Base-by-base conservation (phyloP, 805 yeast species). In the Cyberlindnera galapagoensis region DNA sequence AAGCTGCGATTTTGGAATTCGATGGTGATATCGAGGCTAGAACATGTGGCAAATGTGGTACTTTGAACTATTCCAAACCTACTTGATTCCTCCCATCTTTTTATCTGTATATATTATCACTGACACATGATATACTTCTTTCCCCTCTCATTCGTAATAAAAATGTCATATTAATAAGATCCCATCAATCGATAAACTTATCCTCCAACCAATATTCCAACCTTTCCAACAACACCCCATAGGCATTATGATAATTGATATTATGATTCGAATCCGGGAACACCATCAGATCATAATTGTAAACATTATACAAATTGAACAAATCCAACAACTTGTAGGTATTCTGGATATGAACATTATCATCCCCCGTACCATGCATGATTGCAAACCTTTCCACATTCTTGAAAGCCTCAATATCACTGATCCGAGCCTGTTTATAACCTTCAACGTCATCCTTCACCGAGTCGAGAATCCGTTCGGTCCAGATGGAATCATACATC, bases 251-350 rank as follows among this genome's bases (percentile, higher is more conserved):
- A 53, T 67, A 76, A 31, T 57, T 58, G 27, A 92, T 90, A 28
- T 79, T 67, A 55, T 92, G 98, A 51, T 88, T 90, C 16, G 94
- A 82, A 55, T 92, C 98, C 0, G 98, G 97, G 60, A 80, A 92
- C 10, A 87, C 70, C 45, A 79, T 87, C 62, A 87, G 66, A 49
- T 92, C 98, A 51, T 77, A 92, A 51, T 83, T 83, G 36, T 73
- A 77, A n/a, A 81, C 70, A 18, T 53, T 52, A 7, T 53, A 49
- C 4, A 56, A 17, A 47, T 80, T 72, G 35, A 83, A 65, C 17
- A 69, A 55, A 50, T 83, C 88, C 9, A 82, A 34, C 9, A 82
- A 60, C 50, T 70, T 69, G 36, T 71, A 63, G 3, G 83, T 69
- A 51, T 83, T 82, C 48, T 80, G 86, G 33, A 79, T 60, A 56